Evolutionary conservation across 2,329 filamentous ascomycete species (phyloP), one percentile per base, ranked within the genome.

Genomic region (Dryadomyces sulphureus): DNA sequence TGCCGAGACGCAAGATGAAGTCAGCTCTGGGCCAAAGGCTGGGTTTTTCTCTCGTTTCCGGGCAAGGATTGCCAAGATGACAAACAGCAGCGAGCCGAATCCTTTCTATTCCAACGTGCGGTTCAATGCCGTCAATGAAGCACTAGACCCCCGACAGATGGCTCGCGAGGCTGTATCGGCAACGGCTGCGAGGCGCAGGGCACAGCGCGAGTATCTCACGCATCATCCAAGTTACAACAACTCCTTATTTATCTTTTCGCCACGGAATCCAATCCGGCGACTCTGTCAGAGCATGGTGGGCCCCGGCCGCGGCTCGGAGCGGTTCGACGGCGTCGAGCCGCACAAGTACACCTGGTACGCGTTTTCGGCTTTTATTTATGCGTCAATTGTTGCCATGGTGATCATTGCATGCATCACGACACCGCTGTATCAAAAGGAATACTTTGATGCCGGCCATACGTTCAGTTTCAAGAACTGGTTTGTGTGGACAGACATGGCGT

Each of bases 301-400:
- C 0, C 90, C 92, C 6, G 90, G 90, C 14, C 79, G 92, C 50
- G 93, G 92, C 7, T 75, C 70, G 39, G 84, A 93, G 59, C 81
- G 92, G 39, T 83, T 94, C 51, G 86, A 96, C 61, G 92, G 92
- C 14, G 78, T 93, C 1, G 80, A 88, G 49, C 92, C 92, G 0
- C 90, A 92, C 54, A 88, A 87, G 53, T 77, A 84, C 5, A 72
- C 92, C 8, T 98, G 92, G 89, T 95, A 94, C 59, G 69, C 77
- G 0, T 94, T 96, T 60, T 95, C 92, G 1, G 86, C 87, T 4
- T 84, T 98, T 55, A 85, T 96, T 46, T 98, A 98, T 60, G 79
- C 83, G 21, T 84, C 86, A 14, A 95, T 98, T 51, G 85, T 96
- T 38, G 85, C 87, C 43, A 98, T 98, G 93, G 92, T 98, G n/a